Evolutionary conservation across 768 basidiomycete genomes (phyloP), one percentile per base, ranked within the genome.

Genomic region (Trametes sanguinea): DNA sequence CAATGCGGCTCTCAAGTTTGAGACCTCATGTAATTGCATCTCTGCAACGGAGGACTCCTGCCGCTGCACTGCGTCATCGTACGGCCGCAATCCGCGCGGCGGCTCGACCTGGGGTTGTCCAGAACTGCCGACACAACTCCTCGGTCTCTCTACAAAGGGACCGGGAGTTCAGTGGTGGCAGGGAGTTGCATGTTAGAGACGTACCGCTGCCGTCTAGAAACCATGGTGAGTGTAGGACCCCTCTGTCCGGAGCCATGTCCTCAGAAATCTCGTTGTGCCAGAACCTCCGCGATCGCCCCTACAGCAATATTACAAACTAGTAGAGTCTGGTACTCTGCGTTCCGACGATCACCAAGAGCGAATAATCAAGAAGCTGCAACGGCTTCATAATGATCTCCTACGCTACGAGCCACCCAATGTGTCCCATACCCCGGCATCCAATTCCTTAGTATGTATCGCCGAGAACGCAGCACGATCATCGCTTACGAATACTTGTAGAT

Each of bases 271-370:
- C 45, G 10, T 30, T 17, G 16, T 4, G 13, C 6, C 9, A 61
- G 59, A 17, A 43, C 11, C 39, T 29, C 30, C 52, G 27, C 46
- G 50, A 44, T 67, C 70, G 2, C 72, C 72, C 27, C 43, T 79
- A 30, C 68, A 74, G 50, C 76, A 75, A 27, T 83, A 84, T 63
- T 76, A 83, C 57, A 71, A 75, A 40, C 76, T 87, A 33, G 81
- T 89, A 32, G 69, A 75, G 11, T 65, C 73, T 9, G 83, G 85
- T 6, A 73, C 80, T 3, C 76, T 99, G 54, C 81, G 83, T 27
- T 81, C 87, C 51, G 96, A 99, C 70, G 81, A 83, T 16, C 87
- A 94, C 76, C 96, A 99, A 74, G 86, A 86, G 30, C 81, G 83
- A 33, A 95, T 98, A 66, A 86, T 98, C 53, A 77, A 85, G 74